Percentiles rank a stretch among this genome's conserved stretches.
Evolutionary conservation across 2,329 filamentous ascomycete genomes (phyloP).

Genomic region (Tolypocladium endophyticum): DNA sequence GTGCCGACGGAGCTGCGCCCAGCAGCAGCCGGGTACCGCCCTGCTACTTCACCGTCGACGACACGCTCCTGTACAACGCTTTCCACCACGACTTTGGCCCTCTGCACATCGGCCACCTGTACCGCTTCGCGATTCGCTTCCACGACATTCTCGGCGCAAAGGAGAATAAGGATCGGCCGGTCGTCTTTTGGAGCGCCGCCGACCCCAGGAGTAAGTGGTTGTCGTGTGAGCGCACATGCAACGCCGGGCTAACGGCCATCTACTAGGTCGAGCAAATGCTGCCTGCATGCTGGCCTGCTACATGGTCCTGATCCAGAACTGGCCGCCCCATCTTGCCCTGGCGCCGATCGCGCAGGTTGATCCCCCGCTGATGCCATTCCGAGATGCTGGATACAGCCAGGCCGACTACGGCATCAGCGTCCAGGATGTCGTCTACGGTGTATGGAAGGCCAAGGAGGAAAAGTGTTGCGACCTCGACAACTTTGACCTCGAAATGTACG

Average conservation of each 20-base stretch:
- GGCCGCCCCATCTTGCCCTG: slow-evolving; percentile 90
- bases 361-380: slow-evolving; percentile 96
- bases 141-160: slow-evolving; percentile 90
- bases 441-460: slow-evolving; percentile 98
- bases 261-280: slow-evolving; percentile 73
- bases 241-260: not conserved
- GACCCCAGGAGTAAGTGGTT: slow-evolving; percentile 71
- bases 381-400: slow-evolving; percentile 96
- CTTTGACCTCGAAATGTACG: slow-evolving; percentile 95
- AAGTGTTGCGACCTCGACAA: slow-evolving; percentile 83
- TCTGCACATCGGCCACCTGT: slow-evolving; percentile 92
- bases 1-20: slow-evolving; percentile 43
- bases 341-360: slow-evolving; percentile 95
- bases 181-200: slow-evolving; percentile 92
- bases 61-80: slow-evolving; percentile 88
- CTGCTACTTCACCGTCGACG: slow-evolving; percentile 93
- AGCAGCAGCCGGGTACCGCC: slow-evolving; percentile 41
- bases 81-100: slow-evolving; percentile 98
- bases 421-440: slow-evolving; percentile 94
- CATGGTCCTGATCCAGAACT: slow-evolving; percentile 96
- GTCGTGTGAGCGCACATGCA: not conserved
- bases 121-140: slow-evolving; percentile 90
- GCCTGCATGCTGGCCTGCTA: slow-evolving; percentile 94
- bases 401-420: slow-evolving; percentile 93
- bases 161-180: slow-evolving; percentile 77